Percentiles rank a stretch among this genome's conserved stretches.
phyloP scores from a whole-genome alignment of 805 yeast genomes.

The Cyberlindnera samutprakarnensis region DNA sequence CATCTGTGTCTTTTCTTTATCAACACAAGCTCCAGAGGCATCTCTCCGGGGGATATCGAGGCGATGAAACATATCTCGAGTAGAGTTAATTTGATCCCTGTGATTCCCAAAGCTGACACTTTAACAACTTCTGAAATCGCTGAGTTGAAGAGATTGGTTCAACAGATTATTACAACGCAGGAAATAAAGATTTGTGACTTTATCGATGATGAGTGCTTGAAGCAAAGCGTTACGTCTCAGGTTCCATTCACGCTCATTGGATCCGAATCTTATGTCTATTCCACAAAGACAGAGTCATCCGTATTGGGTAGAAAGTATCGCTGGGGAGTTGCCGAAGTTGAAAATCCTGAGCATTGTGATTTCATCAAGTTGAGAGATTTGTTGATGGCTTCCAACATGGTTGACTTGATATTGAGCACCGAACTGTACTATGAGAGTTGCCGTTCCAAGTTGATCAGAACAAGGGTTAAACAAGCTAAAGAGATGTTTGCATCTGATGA shows the following conservation, averaged over 20 bases:
- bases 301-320: conserved; percentile 72
- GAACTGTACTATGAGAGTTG: conserved; percentile 69
- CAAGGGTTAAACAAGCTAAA: conserved; percentile 29
- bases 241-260: conserved; percentile 73
- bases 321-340: conserved; percentile 88
- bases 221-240: conserved; percentile 26
- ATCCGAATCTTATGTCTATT: conserved; percentile 40
- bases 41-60: conserved; percentile 61
- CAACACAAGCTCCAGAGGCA: conserved; percentile 55
- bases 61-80: conserved; percentile 63
- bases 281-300: conserved; percentile 12
- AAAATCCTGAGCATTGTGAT: conserved; percentile 72
- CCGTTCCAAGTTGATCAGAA: conserved; percentile 49
- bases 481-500: conserved; percentile 9
- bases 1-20: conserved; percentile 85
- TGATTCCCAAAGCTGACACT: conserved; percentile 75
- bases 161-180: conserved; percentile 42
- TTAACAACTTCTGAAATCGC: conserved; percentile 49
- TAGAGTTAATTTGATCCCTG: conserved; percentile 76
- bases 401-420: conserved; percentile 70
- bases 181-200: conserved; percentile 53
- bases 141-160: conserved; percentile 46
- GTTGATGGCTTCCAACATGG: conserved; percentile 62
- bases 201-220: conserved; percentile 30
- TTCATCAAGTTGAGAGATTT: conserved; percentile 56